Evolutionary conservation across 768 basidiomycete species (phyloP).

Genomic region (Macrolepiota dolichaula): DNA sequence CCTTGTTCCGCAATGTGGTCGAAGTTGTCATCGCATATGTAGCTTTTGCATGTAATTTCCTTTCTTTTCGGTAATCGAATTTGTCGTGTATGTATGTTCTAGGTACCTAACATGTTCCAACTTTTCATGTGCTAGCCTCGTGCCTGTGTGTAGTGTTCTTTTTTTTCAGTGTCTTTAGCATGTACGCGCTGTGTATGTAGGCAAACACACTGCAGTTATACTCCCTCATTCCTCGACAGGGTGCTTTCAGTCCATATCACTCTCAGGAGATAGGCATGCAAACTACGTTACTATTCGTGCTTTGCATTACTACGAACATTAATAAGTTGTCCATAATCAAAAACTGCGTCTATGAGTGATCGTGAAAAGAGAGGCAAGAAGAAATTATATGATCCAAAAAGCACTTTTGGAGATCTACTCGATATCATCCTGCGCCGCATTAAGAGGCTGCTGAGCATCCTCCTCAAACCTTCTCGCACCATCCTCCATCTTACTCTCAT

Average conservation of each 20-base stretch:
- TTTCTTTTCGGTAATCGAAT: background rate
- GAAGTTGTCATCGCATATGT: background rate
- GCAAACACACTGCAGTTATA: background rate
- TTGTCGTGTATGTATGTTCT: background rate
- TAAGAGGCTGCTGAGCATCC: background rate
- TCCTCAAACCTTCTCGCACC: conserved; percentile 24
- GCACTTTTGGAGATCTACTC: background rate
- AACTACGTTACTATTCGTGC: background rate
- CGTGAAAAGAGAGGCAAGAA: background rate
- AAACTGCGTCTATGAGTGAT: background rate
- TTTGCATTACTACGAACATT: background rate
- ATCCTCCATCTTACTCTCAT: conserved; percentile 49
- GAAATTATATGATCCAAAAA: background rate
- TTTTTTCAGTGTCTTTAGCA: background rate
- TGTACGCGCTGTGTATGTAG: background rate
- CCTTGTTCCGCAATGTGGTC: background rate
- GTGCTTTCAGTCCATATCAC: background rate
- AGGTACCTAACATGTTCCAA: background rate
- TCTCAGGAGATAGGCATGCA: background rate
- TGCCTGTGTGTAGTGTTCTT: background rate
- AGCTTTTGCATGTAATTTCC: background rate
- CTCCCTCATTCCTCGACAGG: background rate
- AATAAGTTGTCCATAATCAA: background rate
- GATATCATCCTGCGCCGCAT: background rate
- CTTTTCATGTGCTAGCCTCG: background rate